A percentile compares a stretch with the other conserved stretches of the same genome.
Evolutionary conservation across 2,329 filamentous ascomycete species (phyloP).

Genomic region (Fusarium metavorans): DNA sequence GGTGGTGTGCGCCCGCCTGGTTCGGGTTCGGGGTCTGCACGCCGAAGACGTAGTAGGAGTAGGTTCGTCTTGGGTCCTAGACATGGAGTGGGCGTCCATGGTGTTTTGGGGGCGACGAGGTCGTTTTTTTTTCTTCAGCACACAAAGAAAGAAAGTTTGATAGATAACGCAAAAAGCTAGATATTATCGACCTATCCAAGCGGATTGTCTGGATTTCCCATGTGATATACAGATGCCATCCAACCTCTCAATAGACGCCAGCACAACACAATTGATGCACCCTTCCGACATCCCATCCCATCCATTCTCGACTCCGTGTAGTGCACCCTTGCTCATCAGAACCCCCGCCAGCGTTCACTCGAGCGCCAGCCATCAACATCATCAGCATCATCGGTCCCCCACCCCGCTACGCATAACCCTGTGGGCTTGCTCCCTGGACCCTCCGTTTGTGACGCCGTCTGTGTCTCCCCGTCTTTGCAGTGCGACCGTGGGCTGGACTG

Average conservation of each 20-base stretch:
- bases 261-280: constrained; percentile 3
- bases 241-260: constrained; percentile 9
- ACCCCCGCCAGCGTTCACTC: not conserved
- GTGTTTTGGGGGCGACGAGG: not conserved
- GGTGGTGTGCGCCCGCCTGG: constrained; percentile 36
- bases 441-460: constrained; percentile 12
- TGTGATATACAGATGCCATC: constrained; percentile 30
- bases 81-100: not conserved
- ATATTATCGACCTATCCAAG: not conserved
- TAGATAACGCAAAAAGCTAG: not conserved
- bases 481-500: not conserved
- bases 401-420: constrained; percentile 30
- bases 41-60: constrained; percentile 33
- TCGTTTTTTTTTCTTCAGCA: not conserved
- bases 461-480: constrained; percentile 7
- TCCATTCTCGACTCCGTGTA: not conserved
- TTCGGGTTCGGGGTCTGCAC: constrained; percentile 33
- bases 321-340: constrained; percentile 1
- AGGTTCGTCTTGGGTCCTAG: constrained; percentile 11
- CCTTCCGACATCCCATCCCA: constrained; percentile 7
- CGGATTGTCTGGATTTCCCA: constrained; percentile 13
- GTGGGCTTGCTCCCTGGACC: constrained; percentile 20
- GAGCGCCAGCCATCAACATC: constrained; percentile 28
- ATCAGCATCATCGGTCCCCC: constrained; percentile 32
- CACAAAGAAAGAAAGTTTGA: not conserved